Evolutionary conservation across 2,329 filamentous ascomycete species (phyloP).

Genomic region (Aspergillus uvarum): DNA sequence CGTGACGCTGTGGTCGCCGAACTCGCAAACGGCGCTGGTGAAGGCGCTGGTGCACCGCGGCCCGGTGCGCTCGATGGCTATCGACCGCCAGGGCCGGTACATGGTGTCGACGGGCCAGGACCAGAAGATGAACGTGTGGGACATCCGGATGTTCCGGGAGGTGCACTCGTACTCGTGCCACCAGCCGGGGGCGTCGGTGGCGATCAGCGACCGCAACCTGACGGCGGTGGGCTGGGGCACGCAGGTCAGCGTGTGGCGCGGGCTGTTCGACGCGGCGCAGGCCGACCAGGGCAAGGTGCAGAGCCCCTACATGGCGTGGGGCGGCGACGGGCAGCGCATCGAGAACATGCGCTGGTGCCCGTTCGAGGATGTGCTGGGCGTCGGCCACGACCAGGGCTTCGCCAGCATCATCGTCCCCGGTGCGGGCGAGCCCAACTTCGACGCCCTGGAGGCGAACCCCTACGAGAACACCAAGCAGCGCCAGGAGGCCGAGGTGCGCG

Average conservation of each 20-base stretch:
- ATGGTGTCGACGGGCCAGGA: constrained; percentile 95
- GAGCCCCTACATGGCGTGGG: constrained; percentile 90
- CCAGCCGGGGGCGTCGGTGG: constrained; percentile 76
- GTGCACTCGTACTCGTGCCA: constrained; percentile 85
- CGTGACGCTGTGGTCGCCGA: constrained; percentile 94
- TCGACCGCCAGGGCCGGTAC: constrained; percentile 88
- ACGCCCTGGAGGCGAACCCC: constrained; percentile 89
- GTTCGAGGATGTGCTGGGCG: constrained; percentile 86
- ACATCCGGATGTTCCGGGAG: constrained; percentile 89
- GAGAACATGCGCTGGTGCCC: constrained; percentile 89
- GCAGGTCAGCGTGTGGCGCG: constrained; percentile 84
- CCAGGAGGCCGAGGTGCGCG: constrained; percentile 87
- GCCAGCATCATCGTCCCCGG: constrained; percentile 87
- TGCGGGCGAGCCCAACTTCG: constrained; percentile 95
- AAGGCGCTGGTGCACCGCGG: constrained; percentile 88
- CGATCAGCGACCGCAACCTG: constrained; percentile 85
- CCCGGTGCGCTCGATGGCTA: constrained; percentile 78
- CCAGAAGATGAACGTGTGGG: constrained; percentile 90
- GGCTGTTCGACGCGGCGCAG: constrained; percentile 73
- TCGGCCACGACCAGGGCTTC: constrained; percentile 83
- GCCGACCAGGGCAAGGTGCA: constrained; percentile 75
- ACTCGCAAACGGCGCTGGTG: constrained; percentile 79
- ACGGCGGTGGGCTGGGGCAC: constrained; percentile 92
- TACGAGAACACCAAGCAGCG: constrained; percentile 92
- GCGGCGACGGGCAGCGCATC: constrained; percentile 76